phyloP scores from a whole-genome alignment of 164 flowering plant genomes.

The grape (Vitis vinifera) region DNA sequence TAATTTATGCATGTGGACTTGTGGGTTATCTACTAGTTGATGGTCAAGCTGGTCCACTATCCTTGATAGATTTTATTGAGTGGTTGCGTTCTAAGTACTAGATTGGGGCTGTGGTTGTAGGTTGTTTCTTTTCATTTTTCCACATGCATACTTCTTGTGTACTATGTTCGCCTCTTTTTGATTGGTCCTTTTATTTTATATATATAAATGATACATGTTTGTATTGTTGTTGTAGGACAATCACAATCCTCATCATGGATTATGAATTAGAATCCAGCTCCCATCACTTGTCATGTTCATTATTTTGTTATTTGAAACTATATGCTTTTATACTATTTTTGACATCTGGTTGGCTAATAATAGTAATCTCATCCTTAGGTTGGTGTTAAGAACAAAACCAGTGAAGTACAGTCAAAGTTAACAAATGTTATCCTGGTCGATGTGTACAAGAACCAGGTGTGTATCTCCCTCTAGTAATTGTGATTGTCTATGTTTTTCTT shows the following conservation, averaged over 20 bases:
- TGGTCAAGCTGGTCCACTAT: too few species aligned
- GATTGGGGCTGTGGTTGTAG: too few species aligned
- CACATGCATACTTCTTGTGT: too few species aligned
- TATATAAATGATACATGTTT: background rate
- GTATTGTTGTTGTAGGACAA: background rate
- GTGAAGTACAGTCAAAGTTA: constrained; percentile 84
- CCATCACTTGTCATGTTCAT: background rate
- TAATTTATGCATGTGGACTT: too few species aligned
- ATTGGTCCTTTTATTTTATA: too few species aligned
- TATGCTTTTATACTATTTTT: background rate
- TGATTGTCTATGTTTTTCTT: background rate
- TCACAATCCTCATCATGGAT: too few species aligned
- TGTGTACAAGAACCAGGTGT: constrained; percentile 90
- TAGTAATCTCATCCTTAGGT: constrained; percentile 47
- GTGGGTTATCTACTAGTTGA: too few species aligned
- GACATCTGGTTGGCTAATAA: constrained; percentile 8
- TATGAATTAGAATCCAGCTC: too few species aligned
- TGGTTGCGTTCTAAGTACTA: too few species aligned
- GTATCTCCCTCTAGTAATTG: background rate
- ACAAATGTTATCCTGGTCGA: constrained; percentile 78
- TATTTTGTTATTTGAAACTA: background rate
- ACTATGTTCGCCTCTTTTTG: too few species aligned
- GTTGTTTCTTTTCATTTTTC: too few species aligned
- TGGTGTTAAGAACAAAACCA: constrained; percentile 83
- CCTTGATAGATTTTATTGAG: too few species aligned